A percentile compares a stretch with the other conserved stretches of the same genome.
Conservation (phyloP, 306 rosid genomes). For the Quercus alba region DNA sequence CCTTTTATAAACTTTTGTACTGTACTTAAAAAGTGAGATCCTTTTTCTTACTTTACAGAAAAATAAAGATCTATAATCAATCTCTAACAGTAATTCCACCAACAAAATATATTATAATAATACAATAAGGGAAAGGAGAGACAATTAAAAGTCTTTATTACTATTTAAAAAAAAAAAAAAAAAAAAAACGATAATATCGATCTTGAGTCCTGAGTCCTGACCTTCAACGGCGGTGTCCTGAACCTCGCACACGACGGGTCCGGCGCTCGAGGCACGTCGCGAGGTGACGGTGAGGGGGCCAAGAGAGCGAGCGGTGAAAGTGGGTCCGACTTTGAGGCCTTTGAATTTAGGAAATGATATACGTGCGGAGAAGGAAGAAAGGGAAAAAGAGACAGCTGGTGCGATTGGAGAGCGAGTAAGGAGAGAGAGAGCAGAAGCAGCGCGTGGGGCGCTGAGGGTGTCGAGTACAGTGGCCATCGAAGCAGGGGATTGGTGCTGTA, state of each 20-base stretch:
- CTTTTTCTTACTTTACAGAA: too few species aligned
- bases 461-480: conserved; percentile 73
- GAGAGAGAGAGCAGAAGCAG: conserved; percentile 37
- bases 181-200: neutral
- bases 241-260: conserved; percentile 60
- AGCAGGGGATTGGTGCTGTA: conserved; percentile 46
- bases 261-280: conserved; percentile 37
- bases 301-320: conserved; percentile 14
- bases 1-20: too few species aligned
- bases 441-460: conserved; percentile 51
- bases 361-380: too few species aligned
- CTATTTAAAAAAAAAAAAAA: too few species aligned
- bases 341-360: conserved; percentile 30
- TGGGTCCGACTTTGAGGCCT: conserved; percentile 54
- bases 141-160: too few species aligned
- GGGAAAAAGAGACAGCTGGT: conserved; percentile 26
- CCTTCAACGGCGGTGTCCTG: conserved; percentile 71
- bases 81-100: too few species aligned
- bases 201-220: conserved; percentile 14
- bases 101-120: too few species aligned
- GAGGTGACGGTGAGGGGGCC: conserved; percentile 22
- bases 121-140: too few species aligned
- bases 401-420: conserved; percentile 28
- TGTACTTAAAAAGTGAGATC: too few species aligned
- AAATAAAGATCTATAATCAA: too few species aligned